Evolutionary conservation across 345 rosid species (phyloP).

Genomic region (Acer saccharum): DNA sequence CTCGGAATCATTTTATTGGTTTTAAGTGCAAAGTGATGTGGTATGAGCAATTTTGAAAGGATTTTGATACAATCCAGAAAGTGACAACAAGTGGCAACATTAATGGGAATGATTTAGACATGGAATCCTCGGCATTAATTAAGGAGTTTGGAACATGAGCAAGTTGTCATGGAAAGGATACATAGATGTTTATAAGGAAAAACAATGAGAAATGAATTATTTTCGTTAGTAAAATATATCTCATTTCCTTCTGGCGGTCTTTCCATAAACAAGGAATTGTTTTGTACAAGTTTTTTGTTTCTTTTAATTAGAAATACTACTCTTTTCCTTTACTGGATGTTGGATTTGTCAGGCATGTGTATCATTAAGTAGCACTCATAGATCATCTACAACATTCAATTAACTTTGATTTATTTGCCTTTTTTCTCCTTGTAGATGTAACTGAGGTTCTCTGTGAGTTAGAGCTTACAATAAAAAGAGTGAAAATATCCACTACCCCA

Average conservation of each 20-base stretch:
- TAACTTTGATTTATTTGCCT: not conserved
- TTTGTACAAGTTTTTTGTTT: not conserved
- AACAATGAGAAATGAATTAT: not conserved
- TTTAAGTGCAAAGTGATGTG: not conserved
- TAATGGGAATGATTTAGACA: not conserved
- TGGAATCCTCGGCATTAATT: not conserved
- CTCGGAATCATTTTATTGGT: not conserved
- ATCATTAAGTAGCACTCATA: not conserved
- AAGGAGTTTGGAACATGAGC: not conserved
- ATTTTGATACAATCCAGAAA: not conserved
- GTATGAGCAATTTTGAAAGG: not conserved
- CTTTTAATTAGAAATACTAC: not conserved
- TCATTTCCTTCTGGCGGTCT: not conserved
- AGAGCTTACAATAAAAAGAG: conserved; percentile 66
- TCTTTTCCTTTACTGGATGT: no score
- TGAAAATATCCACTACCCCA: conserved; percentile 67
- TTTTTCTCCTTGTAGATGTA: conserved; percentile 42
- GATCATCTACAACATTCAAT: not conserved
- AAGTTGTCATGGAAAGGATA: not conserved
- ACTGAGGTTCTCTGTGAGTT: conserved; percentile 66
- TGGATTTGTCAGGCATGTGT: not conserved
- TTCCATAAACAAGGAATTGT: not conserved
- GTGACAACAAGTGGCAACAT: not conserved
- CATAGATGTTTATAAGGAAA: not conserved
- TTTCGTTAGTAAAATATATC: not conserved